A percentile compares a stretch with the other conserved stretches of the same genome.
Conservation (phyloP, 192 early-diverging fungal species). For the Linnemannia zychae region DNA sequence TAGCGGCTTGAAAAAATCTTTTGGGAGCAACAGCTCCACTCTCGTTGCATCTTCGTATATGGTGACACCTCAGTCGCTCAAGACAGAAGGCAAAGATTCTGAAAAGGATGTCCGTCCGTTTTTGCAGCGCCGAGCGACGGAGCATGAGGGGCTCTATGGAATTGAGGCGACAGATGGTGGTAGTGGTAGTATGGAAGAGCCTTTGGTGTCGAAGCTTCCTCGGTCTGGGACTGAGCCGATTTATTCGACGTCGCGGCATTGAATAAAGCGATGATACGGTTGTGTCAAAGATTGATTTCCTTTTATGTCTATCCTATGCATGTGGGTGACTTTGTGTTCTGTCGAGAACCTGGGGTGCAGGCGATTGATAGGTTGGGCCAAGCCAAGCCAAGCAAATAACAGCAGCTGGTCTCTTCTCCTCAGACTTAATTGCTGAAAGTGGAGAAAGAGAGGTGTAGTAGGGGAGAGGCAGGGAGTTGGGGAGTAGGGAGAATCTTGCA, state of each 20-base stretch:
- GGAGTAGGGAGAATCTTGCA: background rate
- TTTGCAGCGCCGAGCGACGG: background rate
- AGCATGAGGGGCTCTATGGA: background rate
- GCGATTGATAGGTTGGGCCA: background rate
- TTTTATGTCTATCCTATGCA: background rate
- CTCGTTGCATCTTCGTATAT: background rate
- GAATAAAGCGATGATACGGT: background rate
- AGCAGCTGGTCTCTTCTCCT: no score
- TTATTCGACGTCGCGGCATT: background rate
- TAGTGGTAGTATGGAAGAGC: background rate
- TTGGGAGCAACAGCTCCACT: background rate
- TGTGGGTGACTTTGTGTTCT: background rate
- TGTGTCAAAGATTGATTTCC: background rate
- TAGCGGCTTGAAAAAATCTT: background rate
- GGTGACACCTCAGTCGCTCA: constrained; percentile 25
- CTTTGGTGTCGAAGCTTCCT: background rate
- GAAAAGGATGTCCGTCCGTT: constrained; percentile 27
- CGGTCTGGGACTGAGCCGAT: background rate
- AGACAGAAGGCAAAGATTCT: constrained; percentile 27
- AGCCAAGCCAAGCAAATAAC: no score
- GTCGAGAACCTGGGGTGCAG: background rate
- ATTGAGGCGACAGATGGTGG: background rate
- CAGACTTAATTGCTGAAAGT: background rate
- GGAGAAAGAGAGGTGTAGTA: background rate
- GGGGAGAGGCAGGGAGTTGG: no score